Evolutionary conservation across 345 rosid genomes (phyloP).

Genomic region (Salix udensis): DNA sequence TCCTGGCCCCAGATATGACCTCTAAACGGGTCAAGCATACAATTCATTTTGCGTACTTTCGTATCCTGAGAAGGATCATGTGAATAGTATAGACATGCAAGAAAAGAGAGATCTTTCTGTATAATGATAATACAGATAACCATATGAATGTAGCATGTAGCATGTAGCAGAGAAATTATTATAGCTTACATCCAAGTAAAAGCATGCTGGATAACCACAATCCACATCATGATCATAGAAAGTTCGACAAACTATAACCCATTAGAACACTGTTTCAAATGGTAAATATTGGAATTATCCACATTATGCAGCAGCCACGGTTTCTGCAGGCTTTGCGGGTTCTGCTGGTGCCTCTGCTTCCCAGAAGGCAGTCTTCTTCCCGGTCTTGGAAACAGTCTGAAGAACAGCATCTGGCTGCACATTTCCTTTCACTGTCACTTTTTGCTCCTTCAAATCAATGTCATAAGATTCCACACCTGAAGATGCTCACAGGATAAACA

Average conservation of each 20-base stretch:
- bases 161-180: background rate
- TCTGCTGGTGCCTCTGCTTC: slow-evolving; percentile 48
- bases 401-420: slow-evolving; percentile 76
- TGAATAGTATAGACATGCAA: background rate
- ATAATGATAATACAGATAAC: background rate
- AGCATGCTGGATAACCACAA: background rate
- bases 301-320: slow-evolving; percentile 34
- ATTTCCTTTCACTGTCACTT: slow-evolving; percentile 80
- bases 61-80: background rate
- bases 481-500: background rate
- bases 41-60: no score
- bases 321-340: slow-evolving; percentile 13
- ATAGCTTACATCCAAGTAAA: background rate
- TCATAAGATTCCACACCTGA: slow-evolving; percentile 80
- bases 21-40: no score
- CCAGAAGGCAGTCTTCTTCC: slow-evolving; percentile 83
- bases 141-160: background rate
- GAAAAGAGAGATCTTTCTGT: background rate
- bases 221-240: background rate
- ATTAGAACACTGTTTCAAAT: background rate
- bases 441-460: slow-evolving; percentile 70
- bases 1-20: no score
- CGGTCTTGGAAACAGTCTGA: slow-evolving; percentile 73
- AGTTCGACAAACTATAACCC: background rate
- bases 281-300: background rate